A percentile compares a stretch with the other conserved stretches of the same genome.
These are phyloP conservation scores for Hanseniaspora valbyensis DNA, from an alignment of 805 yeast genomes.

Conservation along the genomic window DNA sequence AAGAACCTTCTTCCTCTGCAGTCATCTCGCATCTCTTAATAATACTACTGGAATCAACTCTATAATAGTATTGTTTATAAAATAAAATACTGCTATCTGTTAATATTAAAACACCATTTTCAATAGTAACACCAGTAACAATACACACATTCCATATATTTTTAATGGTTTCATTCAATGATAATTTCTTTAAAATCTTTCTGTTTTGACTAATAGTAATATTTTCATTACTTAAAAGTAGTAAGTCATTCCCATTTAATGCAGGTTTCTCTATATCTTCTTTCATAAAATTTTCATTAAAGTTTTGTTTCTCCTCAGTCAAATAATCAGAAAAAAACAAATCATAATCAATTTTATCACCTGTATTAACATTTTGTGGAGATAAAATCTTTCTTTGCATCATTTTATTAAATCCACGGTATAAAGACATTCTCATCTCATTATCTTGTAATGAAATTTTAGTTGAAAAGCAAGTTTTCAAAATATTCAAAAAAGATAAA, in stretches of 20 bases:
- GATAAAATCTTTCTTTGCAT: constrained; percentile 19
- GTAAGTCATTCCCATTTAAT: too few species aligned
- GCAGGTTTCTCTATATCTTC: too few species aligned
- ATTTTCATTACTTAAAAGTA: too few species aligned
- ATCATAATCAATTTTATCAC: constrained; percentile 31
- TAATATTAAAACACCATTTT: constrained; percentile 62
- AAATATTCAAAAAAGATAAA: neutral
- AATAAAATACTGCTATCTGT: constrained; percentile 54
- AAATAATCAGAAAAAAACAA: neutral
- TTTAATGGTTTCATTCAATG: constrained; percentile 58
- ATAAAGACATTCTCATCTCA: neutral
- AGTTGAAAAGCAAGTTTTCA: neutral
- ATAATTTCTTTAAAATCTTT: constrained; percentile 58
- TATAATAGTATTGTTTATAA: constrained; percentile 57
- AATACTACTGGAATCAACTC: constrained; percentile 1
- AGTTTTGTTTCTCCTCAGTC: neutral
- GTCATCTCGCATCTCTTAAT: constrained; percentile 14
- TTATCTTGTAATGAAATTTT: neutral
- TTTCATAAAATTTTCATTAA: too few species aligned
- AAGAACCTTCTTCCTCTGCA: neutral
- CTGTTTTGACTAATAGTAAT: constrained; percentile 47
- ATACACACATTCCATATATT: constrained; percentile 66
- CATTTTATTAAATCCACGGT: neutral
- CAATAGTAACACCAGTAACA: constrained; percentile 63
- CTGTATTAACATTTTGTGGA: constrained; percentile 9